Conservation (phyloP, 2,329 filamentous ascomycete species). For the Fusarium concolor region DNA sequence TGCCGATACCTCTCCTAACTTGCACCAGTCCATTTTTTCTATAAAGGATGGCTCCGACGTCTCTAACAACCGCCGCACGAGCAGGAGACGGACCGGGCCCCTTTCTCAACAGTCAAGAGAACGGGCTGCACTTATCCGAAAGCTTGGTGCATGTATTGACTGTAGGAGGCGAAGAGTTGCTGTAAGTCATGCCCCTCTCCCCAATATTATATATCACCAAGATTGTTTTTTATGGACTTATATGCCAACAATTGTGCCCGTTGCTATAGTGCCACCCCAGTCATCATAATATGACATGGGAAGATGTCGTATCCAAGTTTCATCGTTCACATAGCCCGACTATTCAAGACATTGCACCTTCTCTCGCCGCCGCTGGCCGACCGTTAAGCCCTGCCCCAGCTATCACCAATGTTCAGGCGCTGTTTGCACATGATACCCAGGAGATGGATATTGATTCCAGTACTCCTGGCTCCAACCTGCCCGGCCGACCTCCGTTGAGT, state of each 20-base stretch:
- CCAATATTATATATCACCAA: background rate
- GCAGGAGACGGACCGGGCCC: conserved; percentile 69
- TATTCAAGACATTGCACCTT: conserved; percentile 62
- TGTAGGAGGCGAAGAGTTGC: conserved; percentile 68
- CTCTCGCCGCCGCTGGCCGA: conserved; percentile 54
- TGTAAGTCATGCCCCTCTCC: conserved; percentile 56
- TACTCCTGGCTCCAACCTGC: conserved; percentile 49
- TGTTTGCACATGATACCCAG: conserved; percentile 60
- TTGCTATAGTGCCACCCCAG: conserved; percentile 65
- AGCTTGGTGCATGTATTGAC: conserved; percentile 68
- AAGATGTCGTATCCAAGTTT: conserved; percentile 67
- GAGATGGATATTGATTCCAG: conserved; percentile 67
- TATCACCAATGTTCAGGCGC: conserved; percentile 51
- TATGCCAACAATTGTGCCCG: conserved; percentile 33
- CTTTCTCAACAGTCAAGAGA: conserved; percentile 69
- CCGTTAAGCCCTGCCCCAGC: conserved; percentile 60
- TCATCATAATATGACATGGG: conserved; percentile 71
- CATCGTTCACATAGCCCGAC: conserved; percentile 63
- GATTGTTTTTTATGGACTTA: conserved; percentile 14
- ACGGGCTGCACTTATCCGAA: conserved; percentile 69
- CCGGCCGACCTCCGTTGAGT: conserved; percentile 55
- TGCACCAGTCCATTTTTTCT: conserved; percentile 65
- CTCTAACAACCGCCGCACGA: conserved; percentile 65
- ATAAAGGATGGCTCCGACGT: conserved; percentile 67
- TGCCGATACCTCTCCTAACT: conserved; percentile 63